phyloP scores from a whole-genome alignment of 2,329 filamentous ascomycete species.

The Ceratocystis destructans region DNA sequence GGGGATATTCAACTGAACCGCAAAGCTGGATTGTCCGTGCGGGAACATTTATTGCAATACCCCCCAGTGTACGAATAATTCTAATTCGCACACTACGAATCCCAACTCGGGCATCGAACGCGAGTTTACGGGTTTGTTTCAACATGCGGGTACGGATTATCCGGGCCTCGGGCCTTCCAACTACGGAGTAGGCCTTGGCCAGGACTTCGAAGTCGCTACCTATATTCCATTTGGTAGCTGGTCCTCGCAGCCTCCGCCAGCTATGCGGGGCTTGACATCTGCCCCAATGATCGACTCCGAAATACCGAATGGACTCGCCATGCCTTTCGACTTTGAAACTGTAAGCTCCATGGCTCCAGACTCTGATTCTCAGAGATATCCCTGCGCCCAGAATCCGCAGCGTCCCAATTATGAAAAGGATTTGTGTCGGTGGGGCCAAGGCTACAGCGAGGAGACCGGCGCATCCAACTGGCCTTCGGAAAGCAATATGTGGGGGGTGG shows the following conservation, averaged over 20 bases:
- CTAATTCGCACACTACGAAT: slow-evolving; percentile 9
- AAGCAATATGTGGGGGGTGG: background rate
- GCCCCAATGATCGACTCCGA: background rate
- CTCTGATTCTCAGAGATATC: background rate
- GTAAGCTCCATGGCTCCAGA: background rate
- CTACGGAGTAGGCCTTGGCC: background rate
- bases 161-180: background rate
- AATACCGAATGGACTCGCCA: background rate
- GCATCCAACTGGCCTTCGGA: slow-evolving; percentile 5
- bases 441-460: background rate
- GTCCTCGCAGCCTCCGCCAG: background rate
- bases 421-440: background rate
- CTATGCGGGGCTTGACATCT: background rate
- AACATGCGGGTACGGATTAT: slow-evolving; percentile 4
- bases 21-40: slow-evolving; percentile 16
- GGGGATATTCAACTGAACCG: slow-evolving; percentile 10
- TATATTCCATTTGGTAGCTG: background rate
- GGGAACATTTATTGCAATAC: slow-evolving; percentile 11
- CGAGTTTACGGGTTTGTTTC: slow-evolving; percentile 7
- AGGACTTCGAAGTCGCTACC: background rate
- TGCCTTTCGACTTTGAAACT: background rate
- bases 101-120: background rate
- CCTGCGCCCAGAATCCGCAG: background rate
- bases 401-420: background rate
- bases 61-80: slow-evolving; percentile 15